phyloP scores from a whole-genome alignment of 495 filamentous ascomycete species.

The Extremus antarcticus region DNA sequence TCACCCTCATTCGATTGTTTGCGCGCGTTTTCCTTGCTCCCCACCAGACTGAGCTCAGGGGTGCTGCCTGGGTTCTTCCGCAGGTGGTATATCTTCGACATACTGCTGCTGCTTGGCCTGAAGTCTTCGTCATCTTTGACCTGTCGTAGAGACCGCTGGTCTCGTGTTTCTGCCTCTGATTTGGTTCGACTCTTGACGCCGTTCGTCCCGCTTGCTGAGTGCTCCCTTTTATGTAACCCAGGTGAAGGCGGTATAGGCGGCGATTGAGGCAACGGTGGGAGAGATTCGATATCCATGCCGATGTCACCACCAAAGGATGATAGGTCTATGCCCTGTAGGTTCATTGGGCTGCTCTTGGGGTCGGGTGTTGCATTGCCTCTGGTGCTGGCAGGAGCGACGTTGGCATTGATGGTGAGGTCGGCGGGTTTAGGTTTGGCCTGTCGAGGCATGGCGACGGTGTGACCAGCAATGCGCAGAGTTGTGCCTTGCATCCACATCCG shows the following conservation, averaged over 20 bases:
- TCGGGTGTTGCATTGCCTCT: neutral
- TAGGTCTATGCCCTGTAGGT: constrained; percentile 15
- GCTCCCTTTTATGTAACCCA: constrained; percentile 2
- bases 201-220: constrained; percentile 5
- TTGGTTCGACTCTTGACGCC: neutral
- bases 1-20: constrained; percentile 8
- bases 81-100: constrained; percentile 25
- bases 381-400: neutral
- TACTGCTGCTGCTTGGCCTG: constrained; percentile 12
- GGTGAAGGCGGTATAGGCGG: constrained; percentile 13
- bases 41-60: constrained; percentile 26
- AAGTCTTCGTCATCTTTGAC: constrained; percentile 11
- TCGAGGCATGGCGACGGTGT: constrained; percentile 10
- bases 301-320: constrained; percentile 19
- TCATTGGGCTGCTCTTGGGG: constrained; percentile 13
- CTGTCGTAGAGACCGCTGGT: neutral
- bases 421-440: constrained; percentile 1
- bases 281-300: constrained; percentile 1
- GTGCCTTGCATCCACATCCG: constrained; percentile 4
- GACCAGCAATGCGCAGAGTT: neutral
- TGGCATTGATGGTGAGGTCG: constrained; percentile 17
- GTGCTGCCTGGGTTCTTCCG: constrained; percentile 26
- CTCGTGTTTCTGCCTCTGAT: neutral
- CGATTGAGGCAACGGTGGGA: constrained; percentile 8
- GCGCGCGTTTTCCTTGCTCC: constrained; percentile 14